These are phyloP conservation scores for Psilocybe mexicana DNA, from an alignment of 1,284 basidiomycete genomes.

Conservation along the genomic window DNA sequence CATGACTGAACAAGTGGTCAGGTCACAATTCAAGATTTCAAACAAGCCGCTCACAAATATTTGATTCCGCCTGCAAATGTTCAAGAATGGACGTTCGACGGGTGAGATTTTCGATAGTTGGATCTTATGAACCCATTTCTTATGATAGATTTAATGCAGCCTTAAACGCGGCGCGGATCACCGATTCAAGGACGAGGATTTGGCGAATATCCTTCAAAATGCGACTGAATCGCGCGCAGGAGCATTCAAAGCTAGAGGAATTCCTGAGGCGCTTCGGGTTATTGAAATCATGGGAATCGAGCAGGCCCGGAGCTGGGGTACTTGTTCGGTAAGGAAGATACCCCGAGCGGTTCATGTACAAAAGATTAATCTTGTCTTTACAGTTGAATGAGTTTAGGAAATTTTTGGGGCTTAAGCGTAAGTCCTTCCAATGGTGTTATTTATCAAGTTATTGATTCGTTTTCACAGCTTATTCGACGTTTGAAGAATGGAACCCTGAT, in stretches of 20 bases:
- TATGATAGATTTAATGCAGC: constrained; percentile 31
- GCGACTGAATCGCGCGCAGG: constrained; percentile 68
- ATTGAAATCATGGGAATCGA: constrained; percentile 76
- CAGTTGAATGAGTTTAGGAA: constrained; percentile 55
- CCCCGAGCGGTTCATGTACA: neutral
- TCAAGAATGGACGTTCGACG: constrained; percentile 55
- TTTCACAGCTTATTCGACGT: constrained; percentile 54
- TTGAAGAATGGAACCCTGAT: constrained; percentile 81
- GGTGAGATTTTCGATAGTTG: constrained; percentile 33
- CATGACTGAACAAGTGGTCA: constrained; percentile 21
- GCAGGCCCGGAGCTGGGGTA: constrained; percentile 71
- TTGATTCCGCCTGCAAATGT: constrained; percentile 39
- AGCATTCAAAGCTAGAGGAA: constrained; percentile 76
- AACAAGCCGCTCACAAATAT: constrained; percentile 34
- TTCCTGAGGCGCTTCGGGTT: constrained; percentile 65
- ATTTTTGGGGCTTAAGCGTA: constrained; percentile 46
- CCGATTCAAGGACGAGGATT: constrained; percentile 67
- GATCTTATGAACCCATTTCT: neutral
- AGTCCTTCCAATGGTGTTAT: constrained; percentile 8
- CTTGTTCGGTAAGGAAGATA: constrained; percentile 56
- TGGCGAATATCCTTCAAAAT: constrained; percentile 66
- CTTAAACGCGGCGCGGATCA: constrained; percentile 54
- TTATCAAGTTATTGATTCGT: neutral
- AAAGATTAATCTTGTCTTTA: neutral
- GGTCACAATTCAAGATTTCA: constrained; percentile 48